Percentiles rank a stretch among this genome's conserved stretches.
These are phyloP conservation scores for Leccinum aurantiacum DNA, from an alignment of 768 basidiomycete species.

Conservation along the genomic window DNA sequence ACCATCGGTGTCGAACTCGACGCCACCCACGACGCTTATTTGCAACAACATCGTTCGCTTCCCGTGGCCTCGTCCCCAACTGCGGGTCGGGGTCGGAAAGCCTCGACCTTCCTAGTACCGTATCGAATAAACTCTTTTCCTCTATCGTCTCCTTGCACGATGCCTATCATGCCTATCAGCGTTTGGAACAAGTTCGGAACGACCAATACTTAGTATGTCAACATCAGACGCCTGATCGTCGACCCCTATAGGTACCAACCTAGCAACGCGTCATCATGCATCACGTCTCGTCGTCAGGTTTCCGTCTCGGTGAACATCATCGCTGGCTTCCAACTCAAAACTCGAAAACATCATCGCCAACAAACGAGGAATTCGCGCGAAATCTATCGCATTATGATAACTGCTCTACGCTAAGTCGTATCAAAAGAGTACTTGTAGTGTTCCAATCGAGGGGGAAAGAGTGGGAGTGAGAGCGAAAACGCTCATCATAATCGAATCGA, in stretches of 20 bases:
- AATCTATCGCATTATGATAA: conserved; percentile 27
- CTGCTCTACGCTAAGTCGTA: conserved; percentile 25
- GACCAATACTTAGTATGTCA: too few relatives aligned
- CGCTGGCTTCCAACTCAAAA: neutral
- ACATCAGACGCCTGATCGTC: too few relatives aligned
- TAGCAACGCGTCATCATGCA: neutral
- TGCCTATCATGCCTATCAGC: too few relatives aligned
- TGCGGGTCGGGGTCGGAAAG: too few relatives aligned
- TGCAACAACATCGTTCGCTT: neutral
- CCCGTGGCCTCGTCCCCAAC: neutral
- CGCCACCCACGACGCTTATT: neutral
- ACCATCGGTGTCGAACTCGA: neutral
- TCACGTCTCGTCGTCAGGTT: neutral
- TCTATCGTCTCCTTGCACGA: too few relatives aligned
- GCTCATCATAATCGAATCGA: neutral
- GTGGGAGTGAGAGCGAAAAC: neutral
- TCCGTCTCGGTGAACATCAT: neutral
- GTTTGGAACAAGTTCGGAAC: too few relatives aligned
- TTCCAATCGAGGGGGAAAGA: conserved; percentile 14
- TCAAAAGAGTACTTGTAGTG: conserved; percentile 29
- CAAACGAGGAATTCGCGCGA: neutral
- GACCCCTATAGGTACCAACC: neutral
- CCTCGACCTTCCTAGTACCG: too few relatives aligned
- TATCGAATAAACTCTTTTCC: too few relatives aligned
- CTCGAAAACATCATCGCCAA: neutral